Base-by-base conservation (phyloP, 139 green algal genomes). In the Tetradesmus lagerheimii region DNA sequence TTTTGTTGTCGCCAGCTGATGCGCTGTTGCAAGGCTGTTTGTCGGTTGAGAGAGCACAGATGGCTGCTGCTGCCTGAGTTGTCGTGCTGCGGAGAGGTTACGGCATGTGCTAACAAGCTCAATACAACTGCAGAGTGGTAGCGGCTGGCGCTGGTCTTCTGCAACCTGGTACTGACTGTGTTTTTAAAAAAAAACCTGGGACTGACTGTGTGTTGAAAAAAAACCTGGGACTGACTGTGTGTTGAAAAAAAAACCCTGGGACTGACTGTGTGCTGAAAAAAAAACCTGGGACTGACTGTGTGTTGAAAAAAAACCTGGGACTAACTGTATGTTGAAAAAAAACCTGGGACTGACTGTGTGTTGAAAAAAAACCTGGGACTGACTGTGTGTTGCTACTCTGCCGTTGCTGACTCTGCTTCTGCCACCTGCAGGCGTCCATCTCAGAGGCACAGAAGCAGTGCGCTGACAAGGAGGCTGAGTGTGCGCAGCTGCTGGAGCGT, bases 401-500 rank as follows among this genome's bases (percentile, higher is more conserved):
- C 31, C n/a, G 27, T 5, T 39, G n/a, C n/a, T n/a, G n/a, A n/a
- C n/a, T 38, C 11, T 15, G 25, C 66, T 78, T 5, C 31, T 78
- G 67, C 5, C n/a, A 38, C n/a, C n/a, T 86, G 53, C 81, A 87
- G 81, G 18, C n/a, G 3, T 39, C 74, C 18, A 9, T 50, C 14
- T 12, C 50, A 25, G 34, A 57, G 16, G 38, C 64, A n/a, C 16
- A 18, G 1, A 53, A 53, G 20, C 50, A 76, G 53, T 77, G 53
- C 27, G 35, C 34, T 25, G 23, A 23, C 35, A 87, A 87, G 53
- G 50, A 37, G 20, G 20, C 81, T 38, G 81, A 87, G 53, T 77
- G 81, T 35, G 20, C 34, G 50, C 50, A 77, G 50, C 81, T 87
- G 81, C 81, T 57, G 53, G 47, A 87, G 34, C 81, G 64, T 47